These are phyloP conservation scores for Ailanthus altissimus DNA, from an alignment of 345 rosid genomes.

Conservation along the genomic window DNA sequence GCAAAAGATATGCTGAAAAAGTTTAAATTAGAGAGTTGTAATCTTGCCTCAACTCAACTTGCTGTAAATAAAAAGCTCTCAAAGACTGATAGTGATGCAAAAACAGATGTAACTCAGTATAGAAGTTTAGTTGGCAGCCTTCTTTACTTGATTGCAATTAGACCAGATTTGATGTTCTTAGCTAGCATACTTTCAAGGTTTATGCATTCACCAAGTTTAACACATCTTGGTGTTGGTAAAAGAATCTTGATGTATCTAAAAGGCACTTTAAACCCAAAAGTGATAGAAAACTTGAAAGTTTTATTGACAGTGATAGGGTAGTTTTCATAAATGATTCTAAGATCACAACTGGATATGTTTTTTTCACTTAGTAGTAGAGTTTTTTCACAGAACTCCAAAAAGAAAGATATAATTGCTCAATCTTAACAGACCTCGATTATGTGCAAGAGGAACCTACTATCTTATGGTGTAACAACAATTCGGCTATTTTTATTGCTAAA, in stretches of 20 bases:
- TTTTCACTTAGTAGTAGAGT: neutral
- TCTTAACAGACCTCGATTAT: neutral
- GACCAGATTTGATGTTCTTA: too few species aligned
- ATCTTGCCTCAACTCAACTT: too few species aligned
- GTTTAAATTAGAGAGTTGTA: neutral
- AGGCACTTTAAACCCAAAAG: neutral
- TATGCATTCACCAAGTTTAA: too few species aligned
- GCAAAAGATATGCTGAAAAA: neutral
- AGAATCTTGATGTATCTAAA: neutral
- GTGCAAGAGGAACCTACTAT: neutral
- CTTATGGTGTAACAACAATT: too few species aligned
- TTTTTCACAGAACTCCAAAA: too few species aligned
- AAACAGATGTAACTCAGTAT: neutral
- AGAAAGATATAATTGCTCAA: neutral
- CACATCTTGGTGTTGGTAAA: too few species aligned
- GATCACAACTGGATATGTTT: neutral
- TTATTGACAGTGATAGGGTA: constrained; percentile 4
- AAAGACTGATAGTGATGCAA: neutral
- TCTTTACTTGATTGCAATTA: neutral
- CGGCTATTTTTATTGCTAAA: neutral
- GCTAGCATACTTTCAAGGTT: too few species aligned
- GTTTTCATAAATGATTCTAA: neutral
- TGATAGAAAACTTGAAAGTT: neutral
- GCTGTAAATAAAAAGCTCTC: neutral
- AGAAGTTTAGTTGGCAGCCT: too few species aligned